Conservation (phyloP, 345 rosid species). For the Populus tremula region DNA sequence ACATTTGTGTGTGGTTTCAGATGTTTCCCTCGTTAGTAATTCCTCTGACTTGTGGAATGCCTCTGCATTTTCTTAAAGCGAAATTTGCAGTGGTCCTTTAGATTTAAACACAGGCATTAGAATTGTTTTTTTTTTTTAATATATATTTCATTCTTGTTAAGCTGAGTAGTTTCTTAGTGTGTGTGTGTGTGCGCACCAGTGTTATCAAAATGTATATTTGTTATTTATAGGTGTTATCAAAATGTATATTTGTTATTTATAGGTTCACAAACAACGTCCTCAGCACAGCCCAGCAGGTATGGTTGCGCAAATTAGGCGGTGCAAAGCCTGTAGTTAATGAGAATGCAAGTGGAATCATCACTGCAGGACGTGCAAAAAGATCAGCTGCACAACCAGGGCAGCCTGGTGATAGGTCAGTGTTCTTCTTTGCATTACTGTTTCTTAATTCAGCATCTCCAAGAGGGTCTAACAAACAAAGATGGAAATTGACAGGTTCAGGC, state of each 20-base stretch:
- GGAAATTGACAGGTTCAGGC: slow-evolving; percentile 61
- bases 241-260: slow-evolving; percentile 16
- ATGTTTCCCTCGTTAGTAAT: neutral
- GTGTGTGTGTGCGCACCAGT: neutral
- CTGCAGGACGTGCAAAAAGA: slow-evolving; percentile 92
- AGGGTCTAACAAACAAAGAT: slow-evolving; percentile 16
- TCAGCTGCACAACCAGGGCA: slow-evolving; percentile 64
- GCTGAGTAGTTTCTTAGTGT: neutral
- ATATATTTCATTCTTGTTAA: neutral
- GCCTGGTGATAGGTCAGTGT: slow-evolving; percentile 66
- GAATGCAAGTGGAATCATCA: slow-evolving; percentile 79
- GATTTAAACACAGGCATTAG: neutral
- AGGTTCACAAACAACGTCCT: slow-evolving; percentile 96
- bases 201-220: slow-evolving; percentile 1
- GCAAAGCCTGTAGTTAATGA: slow-evolving; percentile 78
- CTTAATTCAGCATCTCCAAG: slow-evolving; percentile 6
- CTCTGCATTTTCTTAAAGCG: neutral
- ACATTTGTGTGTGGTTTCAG: neutral
- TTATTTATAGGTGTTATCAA: slow-evolving; percentile 47
- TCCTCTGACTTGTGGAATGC: neutral
- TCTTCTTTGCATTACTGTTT: neutral
- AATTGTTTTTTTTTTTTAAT: neutral
- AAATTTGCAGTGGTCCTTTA: neutral
- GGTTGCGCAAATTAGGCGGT: slow-evolving; percentile 95
- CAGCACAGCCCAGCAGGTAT: slow-evolving; percentile 95